A percentile compares a stretch with the other conserved stretches of the same genome.
These are phyloP conservation scores for Monilinia polystroma DNA, from an alignment of 2,329 filamentous ascomycete species.

Conservation along the genomic window DNA sequence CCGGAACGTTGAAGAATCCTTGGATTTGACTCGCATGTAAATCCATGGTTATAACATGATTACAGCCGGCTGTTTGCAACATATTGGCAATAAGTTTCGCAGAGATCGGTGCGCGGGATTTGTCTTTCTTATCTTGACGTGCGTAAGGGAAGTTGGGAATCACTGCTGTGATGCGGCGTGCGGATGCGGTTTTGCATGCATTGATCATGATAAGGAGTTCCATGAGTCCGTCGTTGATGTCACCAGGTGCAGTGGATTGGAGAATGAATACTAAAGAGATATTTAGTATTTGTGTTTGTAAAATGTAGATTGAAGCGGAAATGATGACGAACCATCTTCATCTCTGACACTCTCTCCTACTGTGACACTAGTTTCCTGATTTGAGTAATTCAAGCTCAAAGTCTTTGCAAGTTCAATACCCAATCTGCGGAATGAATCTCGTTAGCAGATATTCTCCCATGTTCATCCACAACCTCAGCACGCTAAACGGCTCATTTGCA, in stretches of 20 bases:
- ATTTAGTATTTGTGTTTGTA: neutral
- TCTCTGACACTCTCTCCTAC: conserved; percentile 95
- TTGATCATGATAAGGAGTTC: conserved; percentile 98
- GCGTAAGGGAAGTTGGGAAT: conserved; percentile 97
- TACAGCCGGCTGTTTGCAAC: conserved; percentile 91
- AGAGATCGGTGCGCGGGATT: conserved; percentile 92
- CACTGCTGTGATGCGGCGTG: conserved; percentile 89
- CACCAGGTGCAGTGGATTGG: conserved; percentile 89
- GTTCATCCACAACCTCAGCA: neutral
- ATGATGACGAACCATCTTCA: conserved; percentile 67
- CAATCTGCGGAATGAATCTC: conserved; percentile 50
- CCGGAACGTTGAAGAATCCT: conserved; percentile 85
- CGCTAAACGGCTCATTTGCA: neutral
- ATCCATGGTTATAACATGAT: conserved; percentile 94
- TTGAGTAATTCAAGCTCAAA: conserved; percentile 80
- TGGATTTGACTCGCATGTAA: conserved; percentile 91
- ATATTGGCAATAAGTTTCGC: conserved; percentile 97
- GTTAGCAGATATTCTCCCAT: conserved; percentile 15
- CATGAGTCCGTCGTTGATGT: conserved; percentile 98
- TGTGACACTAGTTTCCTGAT: conserved; percentile 85
- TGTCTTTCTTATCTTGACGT: conserved; percentile 96
- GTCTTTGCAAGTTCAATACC: conserved; percentile 78
- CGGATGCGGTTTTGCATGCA: conserved; percentile 82
- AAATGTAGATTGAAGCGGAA: neutral
- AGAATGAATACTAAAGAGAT: conserved; percentile 75